A percentile compares a stretch with the other conserved stretches of the same genome.
Evolutionary conservation across 1,139 yeast genomes (phyloP).

Genomic region (Taiozyma sp.): DNA sequence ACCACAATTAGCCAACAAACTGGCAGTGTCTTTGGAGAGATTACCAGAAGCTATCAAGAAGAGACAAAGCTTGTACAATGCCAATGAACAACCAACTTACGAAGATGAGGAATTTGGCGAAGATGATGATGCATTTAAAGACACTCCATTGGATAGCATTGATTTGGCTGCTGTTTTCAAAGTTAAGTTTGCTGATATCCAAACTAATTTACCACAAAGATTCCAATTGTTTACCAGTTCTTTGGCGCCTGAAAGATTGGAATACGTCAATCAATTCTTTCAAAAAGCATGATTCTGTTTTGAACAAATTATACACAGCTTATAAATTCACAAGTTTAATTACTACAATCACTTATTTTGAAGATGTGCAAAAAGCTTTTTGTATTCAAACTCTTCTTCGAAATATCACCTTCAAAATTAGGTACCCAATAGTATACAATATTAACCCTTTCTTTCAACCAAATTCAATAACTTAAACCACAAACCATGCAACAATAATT

Average conservation of each 20-base stretch:
- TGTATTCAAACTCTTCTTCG: not conserved
- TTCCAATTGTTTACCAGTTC: slow-evolving; percentile 27
- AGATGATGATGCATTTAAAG: slow-evolving; percentile 55
- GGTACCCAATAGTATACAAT: not conserved
- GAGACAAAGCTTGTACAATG: slow-evolving; percentile 53
- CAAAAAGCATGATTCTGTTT: not conserved
- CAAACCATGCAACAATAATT: not conserved
- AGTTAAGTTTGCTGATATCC: slow-evolving; percentile 32
- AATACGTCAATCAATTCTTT: slow-evolving; percentile 3
- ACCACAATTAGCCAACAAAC: slow-evolving; percentile 35
- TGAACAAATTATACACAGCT: not conserved
- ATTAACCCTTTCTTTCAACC: not conserved
- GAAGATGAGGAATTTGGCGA: slow-evolving; percentile 41
- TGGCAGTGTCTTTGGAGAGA: slow-evolving; percentile 45
- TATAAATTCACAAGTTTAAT: not conserved
- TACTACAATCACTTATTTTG: not conserved
- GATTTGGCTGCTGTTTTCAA: slow-evolving; percentile 54
- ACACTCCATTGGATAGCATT: slow-evolving; percentile 69
- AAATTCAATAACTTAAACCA: not conserved
- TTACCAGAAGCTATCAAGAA: slow-evolving; percentile 68
- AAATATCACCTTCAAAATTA: not conserved
- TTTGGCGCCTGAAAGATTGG: slow-evolving; percentile 25
- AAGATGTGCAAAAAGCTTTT: not conserved
- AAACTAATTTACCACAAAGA: slow-evolving; percentile 27
- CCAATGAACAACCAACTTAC: slow-evolving; percentile 26